Conservation (phyloP, 2,329 filamentous ascomycete genomes). For the Coleophoma cylindrospora region DNA sequence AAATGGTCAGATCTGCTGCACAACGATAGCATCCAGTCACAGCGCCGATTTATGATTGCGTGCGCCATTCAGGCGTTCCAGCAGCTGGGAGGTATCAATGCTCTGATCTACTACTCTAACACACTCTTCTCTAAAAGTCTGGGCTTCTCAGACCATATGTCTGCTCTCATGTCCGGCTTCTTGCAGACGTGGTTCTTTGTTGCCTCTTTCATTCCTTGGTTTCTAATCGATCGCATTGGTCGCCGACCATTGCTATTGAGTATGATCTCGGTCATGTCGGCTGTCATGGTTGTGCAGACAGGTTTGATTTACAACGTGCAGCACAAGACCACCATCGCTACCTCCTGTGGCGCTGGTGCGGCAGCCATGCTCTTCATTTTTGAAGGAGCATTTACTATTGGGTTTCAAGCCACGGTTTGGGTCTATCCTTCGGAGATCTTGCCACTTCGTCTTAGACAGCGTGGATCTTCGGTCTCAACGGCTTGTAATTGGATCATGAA, state of each 20-base stretch:
- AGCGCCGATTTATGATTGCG: constrained; percentile 44
- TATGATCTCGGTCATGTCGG: constrained; percentile 34
- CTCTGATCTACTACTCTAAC: constrained; percentile 36
- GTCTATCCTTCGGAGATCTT: constrained; percentile 55
- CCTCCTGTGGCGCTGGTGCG: constrained; percentile 31
- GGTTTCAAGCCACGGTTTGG: constrained; percentile 58
- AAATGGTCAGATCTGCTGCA: constrained; percentile 18
- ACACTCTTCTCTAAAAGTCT: constrained; percentile 42
- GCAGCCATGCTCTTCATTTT: constrained; percentile 53
- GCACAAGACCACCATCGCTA: constrained; percentile 26
- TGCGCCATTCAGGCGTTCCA: constrained; percentile 45
- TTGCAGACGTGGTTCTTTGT: constrained; percentile 42
- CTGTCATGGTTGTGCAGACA: constrained; percentile 35
- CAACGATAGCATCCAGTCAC: constrained; percentile 33
- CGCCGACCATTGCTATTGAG: constrained; percentile 64
- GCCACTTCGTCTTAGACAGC: constrained; percentile 51
- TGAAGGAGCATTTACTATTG: constrained; percentile 54
- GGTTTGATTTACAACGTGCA: constrained; percentile 35
- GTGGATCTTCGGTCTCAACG: constrained; percentile 56
- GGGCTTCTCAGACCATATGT: constrained; percentile 34
- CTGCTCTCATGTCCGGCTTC: constrained; percentile 46
- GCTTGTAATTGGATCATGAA: constrained; percentile 47
- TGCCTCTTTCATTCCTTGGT: constrained; percentile 32
- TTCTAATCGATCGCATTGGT: constrained; percentile 49
- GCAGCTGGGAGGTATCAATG: constrained; percentile 38